Evolutionary conservation across 371 early-diverging fungal genomes (phyloP).

Genomic region (Haplosporangium sp.): DNA sequence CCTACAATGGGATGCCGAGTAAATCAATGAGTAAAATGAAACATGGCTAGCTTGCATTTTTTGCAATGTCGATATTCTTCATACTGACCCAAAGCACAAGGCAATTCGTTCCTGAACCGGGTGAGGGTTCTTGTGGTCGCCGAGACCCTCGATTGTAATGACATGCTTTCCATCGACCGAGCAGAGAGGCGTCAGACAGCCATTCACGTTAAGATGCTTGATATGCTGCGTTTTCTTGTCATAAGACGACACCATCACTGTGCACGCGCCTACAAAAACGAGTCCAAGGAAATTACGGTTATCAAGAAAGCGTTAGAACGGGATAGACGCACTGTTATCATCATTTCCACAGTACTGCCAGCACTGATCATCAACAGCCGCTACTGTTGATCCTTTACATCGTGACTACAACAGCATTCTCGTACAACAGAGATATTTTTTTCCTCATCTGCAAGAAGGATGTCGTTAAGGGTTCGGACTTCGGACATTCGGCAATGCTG

Average conservation of each 20-base stretch:
- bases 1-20: not conserved
- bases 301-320: too few species aligned
- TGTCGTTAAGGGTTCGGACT: too few species aligned
- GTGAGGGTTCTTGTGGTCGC: conserved; percentile 3
- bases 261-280: not conserved
- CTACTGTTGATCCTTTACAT: too few species aligned
- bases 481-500: too few species aligned
- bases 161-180: conserved; percentile 3
- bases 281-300: not conserved
- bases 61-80: too few species aligned
- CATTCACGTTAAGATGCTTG: not conserved
- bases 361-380: too few species aligned
- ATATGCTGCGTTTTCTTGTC: not conserved
- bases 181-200: conserved; percentile 1
- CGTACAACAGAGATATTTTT: too few species aligned
- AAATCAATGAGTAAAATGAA: not conserved
- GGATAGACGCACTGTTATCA: too few species aligned
- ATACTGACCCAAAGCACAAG: not conserved
- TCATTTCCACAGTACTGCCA: too few species aligned
- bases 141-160: not conserved
- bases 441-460: not conserved
- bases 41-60: too few species aligned
- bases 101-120: conserved; percentile 1
- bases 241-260: not conserved
- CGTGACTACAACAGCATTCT: too few species aligned